phyloP scores from a whole-genome alignment of 1,284 basidiomycete species.

The Peniophora sp. region DNA sequence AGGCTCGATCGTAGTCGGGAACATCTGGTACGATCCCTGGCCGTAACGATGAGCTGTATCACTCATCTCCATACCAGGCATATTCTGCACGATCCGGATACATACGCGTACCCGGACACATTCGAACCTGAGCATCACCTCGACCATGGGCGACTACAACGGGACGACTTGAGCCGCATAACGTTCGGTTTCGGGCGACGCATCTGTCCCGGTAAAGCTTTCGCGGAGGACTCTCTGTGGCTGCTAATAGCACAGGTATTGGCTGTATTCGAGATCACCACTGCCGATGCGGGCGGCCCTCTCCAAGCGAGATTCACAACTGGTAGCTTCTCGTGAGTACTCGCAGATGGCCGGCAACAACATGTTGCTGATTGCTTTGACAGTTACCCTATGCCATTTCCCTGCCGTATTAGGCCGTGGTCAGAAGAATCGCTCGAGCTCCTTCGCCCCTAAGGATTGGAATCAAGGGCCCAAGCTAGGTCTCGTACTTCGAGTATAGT shows the following conservation, averaged over 20 bases:
- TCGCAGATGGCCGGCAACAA: too few relatives aligned
- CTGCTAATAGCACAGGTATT: not conserved
- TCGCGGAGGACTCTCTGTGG: not conserved
- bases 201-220: not conserved
- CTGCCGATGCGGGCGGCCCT: too few relatives aligned
- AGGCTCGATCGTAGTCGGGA: constrained; percentile 11
- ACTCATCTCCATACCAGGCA: not conserved
- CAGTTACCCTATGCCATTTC: too few relatives aligned
- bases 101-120: not conserved
- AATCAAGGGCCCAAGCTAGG: too few relatives aligned
- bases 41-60: not conserved
- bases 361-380: too few relatives aligned
- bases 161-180: not conserved
- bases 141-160: not conserved
- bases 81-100: not conserved
- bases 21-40: constrained; percentile 8
- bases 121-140: not conserved
- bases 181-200: not conserved
- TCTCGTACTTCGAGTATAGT: too few relatives aligned
- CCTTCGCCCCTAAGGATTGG: too few relatives aligned
- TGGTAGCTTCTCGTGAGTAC: too few relatives aligned
- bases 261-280: not conserved
- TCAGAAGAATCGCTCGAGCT: too few relatives aligned
- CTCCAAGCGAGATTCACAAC: too few relatives aligned
- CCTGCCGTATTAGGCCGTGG: too few relatives aligned